Conservation (phyloP, 2,329 filamentous ascomycete species). For the Fusarium fracticaudum region DNA sequence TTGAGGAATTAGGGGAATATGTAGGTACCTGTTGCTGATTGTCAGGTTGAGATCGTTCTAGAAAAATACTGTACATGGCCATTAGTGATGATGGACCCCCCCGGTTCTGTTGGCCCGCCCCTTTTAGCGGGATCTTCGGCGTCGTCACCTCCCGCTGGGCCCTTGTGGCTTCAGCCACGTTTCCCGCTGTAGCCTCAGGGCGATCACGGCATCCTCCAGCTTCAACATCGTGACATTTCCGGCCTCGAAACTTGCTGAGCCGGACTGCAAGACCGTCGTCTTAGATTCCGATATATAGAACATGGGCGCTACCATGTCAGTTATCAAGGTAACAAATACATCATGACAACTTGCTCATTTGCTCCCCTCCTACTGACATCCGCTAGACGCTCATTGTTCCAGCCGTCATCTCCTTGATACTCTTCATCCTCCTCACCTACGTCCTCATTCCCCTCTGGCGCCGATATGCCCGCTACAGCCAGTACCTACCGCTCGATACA, state of each 20-base stretch:
- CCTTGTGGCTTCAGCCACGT: conserved; percentile 31
- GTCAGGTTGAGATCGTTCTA: background rate
- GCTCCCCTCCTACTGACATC: conserved; percentile 19
- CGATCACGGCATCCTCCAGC: conserved; percentile 12
- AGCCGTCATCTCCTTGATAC: conserved; percentile 73
- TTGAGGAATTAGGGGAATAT: background rate
- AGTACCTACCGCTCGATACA: conserved; percentile 76
- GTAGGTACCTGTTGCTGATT: background rate
- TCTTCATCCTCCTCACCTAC: conserved; percentile 74
- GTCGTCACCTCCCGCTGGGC: conserved; percentile 22
- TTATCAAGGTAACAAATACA: conserved; percentile 47
- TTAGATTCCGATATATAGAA: conserved; percentile 1
- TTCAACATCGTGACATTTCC: conserved; percentile 15
- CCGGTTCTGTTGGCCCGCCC: conserved; percentile 16
- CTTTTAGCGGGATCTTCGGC: conserved; percentile 36
- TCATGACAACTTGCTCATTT: conserved; percentile 13
- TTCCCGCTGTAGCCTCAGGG: conserved; percentile 19
- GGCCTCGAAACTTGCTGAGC: background rate
- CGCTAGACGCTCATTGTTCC: conserved; percentile 76
- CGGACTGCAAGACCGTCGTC: background rate
- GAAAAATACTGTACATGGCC: background rate
- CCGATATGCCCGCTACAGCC: conserved; percentile 75
- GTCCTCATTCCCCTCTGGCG: conserved; percentile 75
- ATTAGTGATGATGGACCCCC: background rate
- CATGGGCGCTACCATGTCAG: conserved; percentile 49